Conservation (phyloP, 805 yeast species). For the Nakazawaea wyomingensis region DNA sequence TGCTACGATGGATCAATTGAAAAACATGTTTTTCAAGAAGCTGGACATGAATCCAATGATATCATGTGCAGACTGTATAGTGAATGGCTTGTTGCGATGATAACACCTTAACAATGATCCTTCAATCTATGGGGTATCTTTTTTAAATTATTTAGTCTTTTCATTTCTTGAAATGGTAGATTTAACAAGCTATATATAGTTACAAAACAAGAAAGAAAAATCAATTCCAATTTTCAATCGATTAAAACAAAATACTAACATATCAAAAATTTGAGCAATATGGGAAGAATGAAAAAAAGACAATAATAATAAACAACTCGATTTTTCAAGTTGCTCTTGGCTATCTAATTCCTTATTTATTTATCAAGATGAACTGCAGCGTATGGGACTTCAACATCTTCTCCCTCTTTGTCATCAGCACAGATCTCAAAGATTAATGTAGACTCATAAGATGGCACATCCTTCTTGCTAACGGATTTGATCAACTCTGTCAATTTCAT, state of each 20-base stretch:
- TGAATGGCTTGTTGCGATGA: constrained; percentile 9
- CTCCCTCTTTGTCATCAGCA: constrained; percentile 87
- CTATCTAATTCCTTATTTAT: background rate
- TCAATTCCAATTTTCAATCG: too few species aligned
- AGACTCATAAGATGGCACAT: constrained; percentile 65
- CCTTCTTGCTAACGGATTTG: constrained; percentile 81
- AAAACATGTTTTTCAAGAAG: background rate
- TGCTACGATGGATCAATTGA: constrained; percentile 12
- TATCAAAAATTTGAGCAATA: too few species aligned
- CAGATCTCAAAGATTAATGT: constrained; percentile 85
- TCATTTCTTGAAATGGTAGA: background rate
- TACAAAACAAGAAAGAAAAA: too few species aligned
- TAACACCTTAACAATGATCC: constrained; percentile 4
- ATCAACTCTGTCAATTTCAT: constrained; percentile 70
- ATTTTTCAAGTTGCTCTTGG: too few species aligned
- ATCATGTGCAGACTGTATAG: constrained; percentile 11
- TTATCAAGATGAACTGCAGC: constrained; percentile 52
- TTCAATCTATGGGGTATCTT: too few species aligned
- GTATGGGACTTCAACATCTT: constrained; percentile 93
- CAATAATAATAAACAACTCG: too few species aligned
- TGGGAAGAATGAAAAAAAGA: too few species aligned
- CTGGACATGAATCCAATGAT: constrained; percentile 13
- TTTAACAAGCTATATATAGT: too few species aligned
- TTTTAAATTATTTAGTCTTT: background rate
- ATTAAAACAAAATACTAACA: too few species aligned